Base-by-base conservation (phyloP, 352 stramenopile genomes). In the Phytopythium oedochilum region DNA sequence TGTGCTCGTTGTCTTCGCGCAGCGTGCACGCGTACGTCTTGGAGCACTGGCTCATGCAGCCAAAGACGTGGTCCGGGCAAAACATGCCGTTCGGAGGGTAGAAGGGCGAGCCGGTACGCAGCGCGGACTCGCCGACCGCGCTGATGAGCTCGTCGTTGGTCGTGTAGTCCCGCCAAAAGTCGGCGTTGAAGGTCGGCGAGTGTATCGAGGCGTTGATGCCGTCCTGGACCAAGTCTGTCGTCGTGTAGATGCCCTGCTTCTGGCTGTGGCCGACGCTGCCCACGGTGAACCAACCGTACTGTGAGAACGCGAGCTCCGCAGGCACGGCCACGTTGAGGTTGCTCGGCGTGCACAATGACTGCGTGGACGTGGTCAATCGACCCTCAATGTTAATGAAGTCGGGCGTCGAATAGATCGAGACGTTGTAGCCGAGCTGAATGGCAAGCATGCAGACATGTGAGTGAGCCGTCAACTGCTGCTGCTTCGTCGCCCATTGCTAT, bases 91-190 rank as follows among this genome's bases (percentile, higher is more conserved):
- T 28, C 6, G 54, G 58, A 14, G 65, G 63, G 31, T 54, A 80
- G 35, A 62, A 76, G 28, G 31, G 0, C 5, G 26, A 51, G 35
- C 61, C 53, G 40, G 57, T 60, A 9, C 9, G 25, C 3, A 78
- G 28, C 0, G 20, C 6, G 15, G 50, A 46, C 4, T 53, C 53
- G 14, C 32, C 18, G 3, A 78, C 20, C 0, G 26, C 40, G 3
- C 26, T 15, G 35, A 83, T 75, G n/a, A 83, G 61, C 1, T 62
- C 25, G 4, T 81, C 59, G 36, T 55, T 62, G 7, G 6, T 31
- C 12, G 25, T 53, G 45, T 78, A 86, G 40, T 73, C 66, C 2
- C 66, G 57, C 70, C 70, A 86, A 56, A 78, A 86, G 51, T 75
- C 63, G 8, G 66, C 58, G n/a, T 49, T 52, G 18, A 68, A 71